Base-by-base conservation (phyloP, 768 basidiomycete genomes). In the Grammothele lineata region DNA sequence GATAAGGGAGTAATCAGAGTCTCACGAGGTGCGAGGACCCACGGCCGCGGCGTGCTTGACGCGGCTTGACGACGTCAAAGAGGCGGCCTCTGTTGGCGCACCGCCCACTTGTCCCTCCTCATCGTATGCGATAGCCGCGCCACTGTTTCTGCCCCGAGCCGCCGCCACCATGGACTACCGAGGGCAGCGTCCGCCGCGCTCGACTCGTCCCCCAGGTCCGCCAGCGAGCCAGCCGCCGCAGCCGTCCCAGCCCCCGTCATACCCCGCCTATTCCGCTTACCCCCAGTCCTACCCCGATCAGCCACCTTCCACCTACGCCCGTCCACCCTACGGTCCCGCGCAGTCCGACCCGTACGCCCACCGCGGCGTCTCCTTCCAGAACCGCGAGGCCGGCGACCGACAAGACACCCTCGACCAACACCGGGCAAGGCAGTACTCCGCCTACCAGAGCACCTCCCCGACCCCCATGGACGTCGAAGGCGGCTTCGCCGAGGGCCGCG, bases 381-480 rank as follows among this genome's bases (percentile, higher is more conserved):
- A 72, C 45, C 70, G 55, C 15, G 87, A 90, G 62, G 77, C 75
- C 59, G 87, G 87, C 39, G 86, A 87, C 66, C 77, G 86, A 45
- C 73, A 70, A 19, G 73, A 69, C 6, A 66, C 73, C 11, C 67
- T 87, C 26, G 84, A 84, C 60, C 69, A 72, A n/a, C 66, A 71
- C 18, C 76, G 77, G 12, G 74, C 75, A 51, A 64, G 62, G 23
- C 68, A 76, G 45, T 68, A 68, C 42, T 69, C 69, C 30, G 63
- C 75, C 7, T 75, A 71, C 66, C 75, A 70, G 51, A 69, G 27
- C 27, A 71, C 52, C 44, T 63, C 46, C 62, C 69, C 47, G 47
- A 37, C 42, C 42, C 58, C 55, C 2, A 50, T 36, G 56, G 66
- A 51, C 45, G 74, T 76, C 54, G 66, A 72, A 37, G 78, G 78